Evolutionary conservation across 1,284 basidiomycete genomes (phyloP).

Genomic region (Leccinum variabile): DNA sequence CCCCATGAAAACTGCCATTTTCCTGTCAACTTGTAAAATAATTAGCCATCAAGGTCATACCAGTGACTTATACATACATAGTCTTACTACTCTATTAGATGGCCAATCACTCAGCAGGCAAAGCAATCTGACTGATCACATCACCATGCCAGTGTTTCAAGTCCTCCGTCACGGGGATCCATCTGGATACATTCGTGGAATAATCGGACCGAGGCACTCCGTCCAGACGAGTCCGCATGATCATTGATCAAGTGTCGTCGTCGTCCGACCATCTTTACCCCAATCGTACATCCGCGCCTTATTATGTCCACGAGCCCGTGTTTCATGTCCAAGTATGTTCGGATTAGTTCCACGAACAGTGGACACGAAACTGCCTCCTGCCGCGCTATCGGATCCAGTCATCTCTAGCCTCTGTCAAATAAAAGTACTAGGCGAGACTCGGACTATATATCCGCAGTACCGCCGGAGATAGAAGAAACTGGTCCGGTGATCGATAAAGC

Average conservation of each 20-base stretch:
- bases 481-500: constrained; percentile 19
- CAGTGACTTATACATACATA: too few species aligned
- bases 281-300: neutral
- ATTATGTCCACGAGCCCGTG: neutral
- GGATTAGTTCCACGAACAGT: neutral
- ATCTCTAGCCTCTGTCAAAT: constrained; percentile 3
- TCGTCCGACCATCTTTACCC: neutral
- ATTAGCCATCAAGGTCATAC: too few species aligned
- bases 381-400: neutral
- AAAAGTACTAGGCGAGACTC: neutral
- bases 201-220: neutral
- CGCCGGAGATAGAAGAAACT: constrained; percentile 5
- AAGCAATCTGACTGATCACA: neutral
- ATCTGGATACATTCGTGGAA: neutral
- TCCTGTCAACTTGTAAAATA: too few species aligned
- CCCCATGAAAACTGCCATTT: too few species aligned
- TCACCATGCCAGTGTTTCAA: neutral
- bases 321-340: neutral
- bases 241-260: neutral
- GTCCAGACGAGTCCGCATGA: neutral
- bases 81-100: too few species aligned
- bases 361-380: neutral
- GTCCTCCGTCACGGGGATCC: neutral
- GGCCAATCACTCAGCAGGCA: neutral
- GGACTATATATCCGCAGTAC: constrained; percentile 5